Conservation (phyloP, 306 rosid genomes). For the Casuarina equisetifolia region DNA sequence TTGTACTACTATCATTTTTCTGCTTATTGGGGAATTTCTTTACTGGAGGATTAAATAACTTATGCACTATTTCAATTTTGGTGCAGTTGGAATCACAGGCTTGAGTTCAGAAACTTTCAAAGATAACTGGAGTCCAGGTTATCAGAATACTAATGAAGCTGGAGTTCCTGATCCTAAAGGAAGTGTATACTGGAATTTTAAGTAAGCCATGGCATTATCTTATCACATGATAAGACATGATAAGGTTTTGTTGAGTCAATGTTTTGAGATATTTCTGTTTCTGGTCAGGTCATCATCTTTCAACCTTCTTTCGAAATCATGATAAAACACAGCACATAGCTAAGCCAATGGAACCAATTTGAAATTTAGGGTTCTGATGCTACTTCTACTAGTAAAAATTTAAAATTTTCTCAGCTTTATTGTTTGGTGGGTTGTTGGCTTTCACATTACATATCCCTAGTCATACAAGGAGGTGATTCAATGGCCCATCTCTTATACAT, state of each 20-base stretch:
- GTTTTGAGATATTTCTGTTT: background rate
- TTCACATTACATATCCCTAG: background rate
- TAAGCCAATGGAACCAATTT: no score
- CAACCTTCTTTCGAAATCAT: no score
- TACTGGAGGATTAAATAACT: conserved; percentile 19
- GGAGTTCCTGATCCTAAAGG: conserved; percentile 83
- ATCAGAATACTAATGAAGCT: conserved; percentile 74
- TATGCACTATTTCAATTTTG: conserved; percentile 26
- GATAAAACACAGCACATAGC: no score
- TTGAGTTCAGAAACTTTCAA: conserved; percentile 59
- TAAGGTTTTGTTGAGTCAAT: conserved; percentile 5
- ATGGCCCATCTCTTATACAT: no score
- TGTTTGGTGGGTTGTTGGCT: background rate
- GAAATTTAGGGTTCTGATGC: background rate
- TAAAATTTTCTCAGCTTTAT: background rate
- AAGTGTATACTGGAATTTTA: conserved; percentile 74
- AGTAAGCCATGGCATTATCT: conserved; percentile 48
- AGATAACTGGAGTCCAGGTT: conserved; percentile 85
- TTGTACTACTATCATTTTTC: conserved; percentile 9
- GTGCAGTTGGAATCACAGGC: conserved; percentile 83
- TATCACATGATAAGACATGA: background rate
- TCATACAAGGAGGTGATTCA: no score
- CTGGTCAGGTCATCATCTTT: no score
- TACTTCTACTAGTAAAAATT: background rate
- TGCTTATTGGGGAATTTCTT: conserved; percentile 6